phyloP scores from a whole-genome alignment of 768 basidiomycete species.

The Tulasnella sp. region DNA sequence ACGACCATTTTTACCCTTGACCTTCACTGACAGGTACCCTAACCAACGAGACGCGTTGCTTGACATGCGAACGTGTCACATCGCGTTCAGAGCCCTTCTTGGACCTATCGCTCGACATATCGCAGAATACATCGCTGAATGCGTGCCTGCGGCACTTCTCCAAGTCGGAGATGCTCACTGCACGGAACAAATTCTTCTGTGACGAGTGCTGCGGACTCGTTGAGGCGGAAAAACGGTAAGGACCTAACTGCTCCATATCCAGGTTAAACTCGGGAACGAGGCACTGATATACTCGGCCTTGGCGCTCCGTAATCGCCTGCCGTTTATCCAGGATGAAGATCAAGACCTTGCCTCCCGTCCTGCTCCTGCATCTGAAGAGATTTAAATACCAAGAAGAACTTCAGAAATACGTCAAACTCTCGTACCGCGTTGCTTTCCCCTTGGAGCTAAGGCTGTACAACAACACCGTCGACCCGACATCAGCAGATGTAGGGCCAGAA shows the following conservation, averaged over 20 bases:
- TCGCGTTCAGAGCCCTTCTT: slow-evolving; percentile 95
- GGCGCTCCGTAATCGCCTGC: background rate
- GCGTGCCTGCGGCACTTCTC: slow-evolving; percentile 95
- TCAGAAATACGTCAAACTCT: slow-evolving; percentile 87
- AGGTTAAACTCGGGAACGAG: background rate
- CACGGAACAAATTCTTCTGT: slow-evolving; percentile 98
- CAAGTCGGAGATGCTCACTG: slow-evolving; percentile 96
- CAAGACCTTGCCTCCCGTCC: slow-evolving; percentile 89
- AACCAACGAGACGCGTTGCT: slow-evolving; percentile 95
- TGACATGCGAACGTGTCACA: slow-evolving; percentile 91
- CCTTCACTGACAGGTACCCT: slow-evolving; percentile 87
- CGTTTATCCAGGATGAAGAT: slow-evolving; percentile 83
- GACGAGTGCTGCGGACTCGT: slow-evolving; percentile 95
- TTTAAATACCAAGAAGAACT: slow-evolving; percentile 98
- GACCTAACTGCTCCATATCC: background rate
- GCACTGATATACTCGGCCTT: slow-evolving; percentile 9
- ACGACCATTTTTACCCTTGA: slow-evolving; percentile 71
- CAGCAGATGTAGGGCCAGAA: slow-evolving; percentile 12
- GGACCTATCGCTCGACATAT: slow-evolving; percentile 98
- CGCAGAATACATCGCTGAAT: slow-evolving; percentile 94
- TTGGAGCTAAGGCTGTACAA: slow-evolving; percentile 84
- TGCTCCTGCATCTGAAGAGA: slow-evolving; percentile 93
- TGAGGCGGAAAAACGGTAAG: slow-evolving; percentile 94
- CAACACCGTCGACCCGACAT: slow-evolving; percentile 73
- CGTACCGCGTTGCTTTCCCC: slow-evolving; percentile 96